Evolutionary conservation across 495 filamentous ascomycete species (phyloP).

Genomic region (Hyaloscypha finlandica): DNA sequence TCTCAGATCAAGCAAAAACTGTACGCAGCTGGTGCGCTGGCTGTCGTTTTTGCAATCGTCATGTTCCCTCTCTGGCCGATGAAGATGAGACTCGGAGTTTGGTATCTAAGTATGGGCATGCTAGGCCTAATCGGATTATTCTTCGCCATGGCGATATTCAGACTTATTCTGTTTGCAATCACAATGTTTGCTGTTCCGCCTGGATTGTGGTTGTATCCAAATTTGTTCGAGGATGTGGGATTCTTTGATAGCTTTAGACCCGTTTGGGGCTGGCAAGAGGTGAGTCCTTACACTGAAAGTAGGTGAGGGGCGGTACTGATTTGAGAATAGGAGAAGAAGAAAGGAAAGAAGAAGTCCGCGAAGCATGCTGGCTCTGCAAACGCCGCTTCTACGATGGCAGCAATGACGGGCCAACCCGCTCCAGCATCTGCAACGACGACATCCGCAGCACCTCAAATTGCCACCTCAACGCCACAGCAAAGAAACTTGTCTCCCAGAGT

Average conservation of each 20-base stretch:
- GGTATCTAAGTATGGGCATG: constrained; percentile 96
- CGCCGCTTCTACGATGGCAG: constrained; percentile 44
- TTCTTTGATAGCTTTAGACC: constrained; percentile 98
- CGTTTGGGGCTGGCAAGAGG: constrained; percentile 98
- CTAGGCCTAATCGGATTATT: constrained; percentile 89
- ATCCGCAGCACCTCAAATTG: constrained; percentile 51
- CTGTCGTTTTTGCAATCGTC: constrained; percentile 81
- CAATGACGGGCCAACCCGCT: constrained; percentile 51
- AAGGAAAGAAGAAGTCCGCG: constrained; percentile 58
- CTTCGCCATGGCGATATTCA: constrained; percentile 96
- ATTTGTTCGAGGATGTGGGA: constrained; percentile 97
- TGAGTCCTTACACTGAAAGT: constrained; percentile 41
- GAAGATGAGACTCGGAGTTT: constrained; percentile 86
- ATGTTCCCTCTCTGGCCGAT: constrained; percentile 98
- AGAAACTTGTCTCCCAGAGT: constrained; percentile 61
- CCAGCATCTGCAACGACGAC: constrained; percentile 62
- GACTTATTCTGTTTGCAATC: constrained; percentile 90
- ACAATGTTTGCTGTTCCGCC: constrained; percentile 85
- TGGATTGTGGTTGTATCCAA: constrained; percentile 96
- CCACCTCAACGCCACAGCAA: constrained; percentile 48
- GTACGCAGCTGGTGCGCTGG: constrained; percentile 80
- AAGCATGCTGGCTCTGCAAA: constrained; percentile 40
- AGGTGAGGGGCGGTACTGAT: constrained; percentile 33
- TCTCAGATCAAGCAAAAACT: constrained; percentile 90
- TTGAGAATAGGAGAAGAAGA: constrained; percentile 52